A percentile compares a stretch with the other conserved stretches of the same genome.
These are phyloP conservation scores for Kockiozyma suomiensis DNA, from an alignment of 805 yeast species.

Conservation along the genomic window DNA sequence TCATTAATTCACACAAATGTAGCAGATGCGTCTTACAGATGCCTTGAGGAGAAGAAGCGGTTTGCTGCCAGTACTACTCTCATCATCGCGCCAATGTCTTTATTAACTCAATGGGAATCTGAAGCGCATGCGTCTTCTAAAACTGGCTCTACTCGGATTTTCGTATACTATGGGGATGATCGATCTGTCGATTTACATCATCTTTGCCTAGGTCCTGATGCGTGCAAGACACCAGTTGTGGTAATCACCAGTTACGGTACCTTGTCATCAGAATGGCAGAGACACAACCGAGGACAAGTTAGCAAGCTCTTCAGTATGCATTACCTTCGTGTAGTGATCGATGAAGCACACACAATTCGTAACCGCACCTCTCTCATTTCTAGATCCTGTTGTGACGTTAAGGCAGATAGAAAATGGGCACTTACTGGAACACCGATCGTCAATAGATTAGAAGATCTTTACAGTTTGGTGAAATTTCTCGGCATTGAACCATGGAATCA, in stretches of 20 bases:
- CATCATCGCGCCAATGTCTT: slow-evolving; percentile 86
- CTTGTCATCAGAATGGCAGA: slow-evolving; percentile 71
- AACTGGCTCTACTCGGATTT: slow-evolving; percentile 35
- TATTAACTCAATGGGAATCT: slow-evolving; percentile 86
- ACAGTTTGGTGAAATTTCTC: slow-evolving; percentile 71
- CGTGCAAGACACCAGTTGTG: slow-evolving; percentile 56
- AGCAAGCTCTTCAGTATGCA: slow-evolving; percentile 69
- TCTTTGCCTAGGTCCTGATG: slow-evolving; percentile 46
- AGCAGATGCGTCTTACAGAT: slow-evolving; percentile 1
- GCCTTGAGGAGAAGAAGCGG: background rate
- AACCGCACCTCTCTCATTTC: slow-evolving; percentile 79
- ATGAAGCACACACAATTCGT: slow-evolving; percentile 89
- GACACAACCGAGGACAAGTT: slow-evolving; percentile 37
- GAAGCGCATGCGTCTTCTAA: slow-evolving; percentile 63
- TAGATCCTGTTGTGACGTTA: slow-evolving; percentile 69
- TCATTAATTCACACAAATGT: slow-evolving; percentile 64
- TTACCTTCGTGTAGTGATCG: slow-evolving; percentile 76
- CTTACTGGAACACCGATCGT: slow-evolving; percentile 93
- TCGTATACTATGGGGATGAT: slow-evolving; percentile 76
- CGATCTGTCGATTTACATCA: slow-evolving; percentile 52
- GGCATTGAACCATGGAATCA: slow-evolving; percentile 89
- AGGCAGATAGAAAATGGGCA: slow-evolving; percentile 73
- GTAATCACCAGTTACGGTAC: slow-evolving; percentile 88
- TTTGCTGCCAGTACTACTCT: slow-evolving; percentile 56
- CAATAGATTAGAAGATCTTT: slow-evolving; percentile 83